Percentiles rank a stretch among this genome's conserved stretches.
Conservation (phyloP, 441 rosid genomes). For the Lepidium campestre region DNA sequence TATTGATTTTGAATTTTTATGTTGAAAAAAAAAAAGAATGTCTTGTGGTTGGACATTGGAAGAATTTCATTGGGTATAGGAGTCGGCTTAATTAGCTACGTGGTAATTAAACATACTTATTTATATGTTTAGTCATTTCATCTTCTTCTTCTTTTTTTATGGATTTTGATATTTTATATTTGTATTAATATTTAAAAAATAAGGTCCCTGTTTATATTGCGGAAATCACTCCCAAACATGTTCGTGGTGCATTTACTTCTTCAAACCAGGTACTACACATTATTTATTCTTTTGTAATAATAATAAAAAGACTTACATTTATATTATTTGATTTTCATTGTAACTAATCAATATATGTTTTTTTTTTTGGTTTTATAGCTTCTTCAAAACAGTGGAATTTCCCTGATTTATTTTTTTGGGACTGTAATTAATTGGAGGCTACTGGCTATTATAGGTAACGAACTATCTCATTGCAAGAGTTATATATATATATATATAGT, state of each 20-base stretch:
- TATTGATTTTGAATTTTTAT: neutral
- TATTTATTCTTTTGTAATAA: neutral
- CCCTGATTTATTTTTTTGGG: slow-evolving; percentile 45
- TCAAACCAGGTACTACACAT: slow-evolving; percentile 32
- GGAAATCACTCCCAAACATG: slow-evolving; percentile 59
- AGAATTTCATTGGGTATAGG: slow-evolving; percentile 51
- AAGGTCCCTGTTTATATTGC: slow-evolving; percentile 61
- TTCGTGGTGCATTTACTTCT: slow-evolving; percentile 51
- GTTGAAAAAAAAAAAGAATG: slow-evolving; percentile 32
- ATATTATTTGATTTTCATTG: neutral
- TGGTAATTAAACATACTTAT: slow-evolving; percentile 31
- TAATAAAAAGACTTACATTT: neutral
- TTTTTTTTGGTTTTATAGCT: slow-evolving; percentile 33
- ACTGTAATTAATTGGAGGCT: slow-evolving; percentile 48
- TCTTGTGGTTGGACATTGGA: slow-evolving; percentile 51
- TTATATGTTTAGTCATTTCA: neutral
- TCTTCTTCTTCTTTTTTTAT: neutral
- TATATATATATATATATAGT: neutral
- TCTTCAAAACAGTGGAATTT: slow-evolving; percentile 34
- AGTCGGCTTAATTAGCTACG: slow-evolving; percentile 43
- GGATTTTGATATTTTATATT: too few species aligned
- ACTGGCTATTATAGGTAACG: slow-evolving; percentile 48
- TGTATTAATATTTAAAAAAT: too few species aligned
- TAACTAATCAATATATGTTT: neutral
- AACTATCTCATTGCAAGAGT: neutral